A percentile compares a stretch with the other conserved stretches of the same genome.
phyloP scores from a whole-genome alignment of 1,284 basidiomycete species.

The Nidula niveotomentosa region DNA sequence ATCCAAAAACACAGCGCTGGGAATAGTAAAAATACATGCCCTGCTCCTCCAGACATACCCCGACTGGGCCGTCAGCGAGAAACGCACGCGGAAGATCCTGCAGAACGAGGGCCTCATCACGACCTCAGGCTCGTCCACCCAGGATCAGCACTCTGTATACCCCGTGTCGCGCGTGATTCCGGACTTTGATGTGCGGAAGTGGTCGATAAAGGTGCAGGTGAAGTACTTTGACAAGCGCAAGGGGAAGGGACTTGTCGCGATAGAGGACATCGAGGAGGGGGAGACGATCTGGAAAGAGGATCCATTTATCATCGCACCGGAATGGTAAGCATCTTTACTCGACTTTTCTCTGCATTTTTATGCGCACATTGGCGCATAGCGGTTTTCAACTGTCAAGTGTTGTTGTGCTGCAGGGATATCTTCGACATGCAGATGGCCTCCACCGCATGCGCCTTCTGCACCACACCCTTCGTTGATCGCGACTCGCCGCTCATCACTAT shows the following conservation, averaged over 20 bases:
- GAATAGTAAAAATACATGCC: constrained; percentile 70
- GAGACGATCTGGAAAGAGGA: constrained; percentile 85
- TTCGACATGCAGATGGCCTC: constrained; percentile 62
- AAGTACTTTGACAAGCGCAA: constrained; percentile 70
- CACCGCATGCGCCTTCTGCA: constrained; percentile 64
- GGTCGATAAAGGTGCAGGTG: constrained; percentile 67
- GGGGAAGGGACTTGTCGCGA: constrained; percentile 84
- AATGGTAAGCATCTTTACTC: constrained; percentile 52
- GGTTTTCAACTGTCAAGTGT: constrained; percentile 7
- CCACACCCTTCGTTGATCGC: constrained; percentile 60
- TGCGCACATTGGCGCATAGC: background rate
- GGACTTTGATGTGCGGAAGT: constrained; percentile 59
- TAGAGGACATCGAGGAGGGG: constrained; percentile 62
- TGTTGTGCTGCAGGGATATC: constrained; percentile 73
- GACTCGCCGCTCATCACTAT: constrained; percentile 46
- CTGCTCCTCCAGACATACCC: constrained; percentile 59
- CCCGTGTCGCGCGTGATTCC: constrained; percentile 70
- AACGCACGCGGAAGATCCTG: constrained; percentile 71
- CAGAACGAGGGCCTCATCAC: constrained; percentile 58
- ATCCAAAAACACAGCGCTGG: constrained; percentile 58
- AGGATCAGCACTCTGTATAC: constrained; percentile 24
- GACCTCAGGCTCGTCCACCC: constrained; percentile 15
- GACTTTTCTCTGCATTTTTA: background rate
- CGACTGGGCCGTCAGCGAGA: constrained; percentile 80
- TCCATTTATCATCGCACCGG: constrained; percentile 68